Evolutionary conservation across 208 protist species (phyloP).

Genomic region (Trypanosoma theileri): DNA sequence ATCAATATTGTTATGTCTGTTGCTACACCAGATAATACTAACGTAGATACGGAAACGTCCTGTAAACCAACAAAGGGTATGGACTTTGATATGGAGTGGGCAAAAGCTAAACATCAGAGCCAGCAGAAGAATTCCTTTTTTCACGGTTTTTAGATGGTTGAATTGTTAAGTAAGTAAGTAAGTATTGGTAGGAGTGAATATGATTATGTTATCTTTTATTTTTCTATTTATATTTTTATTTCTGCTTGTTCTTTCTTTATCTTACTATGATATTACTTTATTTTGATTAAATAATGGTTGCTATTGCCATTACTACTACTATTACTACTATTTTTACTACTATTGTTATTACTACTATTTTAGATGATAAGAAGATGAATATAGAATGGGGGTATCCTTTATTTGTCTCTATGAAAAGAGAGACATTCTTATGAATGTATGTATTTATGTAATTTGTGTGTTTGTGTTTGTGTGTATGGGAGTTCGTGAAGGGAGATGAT

Average conservation of each 20-base stretch:
- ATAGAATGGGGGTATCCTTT: too few species aligned
- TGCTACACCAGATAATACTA: neutral
- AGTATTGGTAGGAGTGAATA: neutral
- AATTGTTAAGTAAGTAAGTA: neutral
- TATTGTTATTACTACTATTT: slow-evolving; percentile 3
- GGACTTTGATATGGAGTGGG: slow-evolving; percentile 28
- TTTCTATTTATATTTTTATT: neutral
- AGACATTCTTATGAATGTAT: neutral
- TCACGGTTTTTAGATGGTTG: slow-evolving; percentile 12
- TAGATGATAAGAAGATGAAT: too few species aligned
- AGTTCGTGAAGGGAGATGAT: neutral
- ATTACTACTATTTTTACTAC: neutral
- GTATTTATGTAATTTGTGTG: too few species aligned
- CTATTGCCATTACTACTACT: neutral
- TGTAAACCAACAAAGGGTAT: slow-evolving; percentile 8
- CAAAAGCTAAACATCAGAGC: neutral
- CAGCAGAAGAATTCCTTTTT: slow-evolving; percentile 15
- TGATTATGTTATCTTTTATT: neutral
- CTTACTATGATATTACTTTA: neutral
- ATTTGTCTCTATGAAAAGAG: neutral
- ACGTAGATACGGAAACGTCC: neutral
- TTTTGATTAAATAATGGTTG: too few species aligned
- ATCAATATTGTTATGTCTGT: slow-evolving; percentile 26
- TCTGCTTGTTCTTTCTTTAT: neutral
- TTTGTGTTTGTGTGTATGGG: too few species aligned